phyloP scores from a whole-genome alignment of 352 stramenopile species.

The Aphanomyces astaci region DNA sequence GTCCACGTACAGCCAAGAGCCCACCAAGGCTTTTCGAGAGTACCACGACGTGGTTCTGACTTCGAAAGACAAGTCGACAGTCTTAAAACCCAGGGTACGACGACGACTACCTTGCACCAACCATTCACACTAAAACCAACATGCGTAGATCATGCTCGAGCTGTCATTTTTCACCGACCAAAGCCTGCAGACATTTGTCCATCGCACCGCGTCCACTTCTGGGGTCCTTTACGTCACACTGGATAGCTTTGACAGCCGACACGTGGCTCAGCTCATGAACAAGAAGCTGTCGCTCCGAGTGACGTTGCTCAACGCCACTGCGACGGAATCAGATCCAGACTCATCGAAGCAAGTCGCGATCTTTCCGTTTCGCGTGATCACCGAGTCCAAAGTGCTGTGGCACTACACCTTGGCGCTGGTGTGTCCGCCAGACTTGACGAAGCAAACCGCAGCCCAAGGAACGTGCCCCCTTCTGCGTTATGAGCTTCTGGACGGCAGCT shows the following conservation, averaged over 20 bases:
- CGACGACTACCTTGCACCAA: background rate
- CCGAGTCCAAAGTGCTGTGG: background rate
- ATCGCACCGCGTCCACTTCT: background rate
- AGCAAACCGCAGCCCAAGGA: constrained; percentile 17
- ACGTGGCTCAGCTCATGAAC: background rate
- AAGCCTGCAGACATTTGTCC: constrained; percentile 9
- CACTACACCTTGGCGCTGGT: background rate
- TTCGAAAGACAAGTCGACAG: background rate
- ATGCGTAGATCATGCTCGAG: constrained; percentile 8
- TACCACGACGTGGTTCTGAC: constrained; percentile 18
- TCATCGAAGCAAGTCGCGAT: background rate
- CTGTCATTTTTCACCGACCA: constrained; percentile 21
- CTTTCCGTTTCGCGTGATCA: background rate
- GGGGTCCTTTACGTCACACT: constrained; percentile 10
- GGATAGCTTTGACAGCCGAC: background rate
- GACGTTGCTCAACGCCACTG: background rate
- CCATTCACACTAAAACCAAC: background rate
- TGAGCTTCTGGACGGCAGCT: constrained; percentile 28
- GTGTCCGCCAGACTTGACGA: constrained; percentile 7
- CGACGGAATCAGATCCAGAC: background rate
- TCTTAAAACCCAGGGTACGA: background rate
- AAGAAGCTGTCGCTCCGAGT: constrained; percentile 18
- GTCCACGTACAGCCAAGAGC: constrained; percentile 11
- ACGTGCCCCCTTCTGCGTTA: constrained; percentile 34
- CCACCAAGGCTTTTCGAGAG: constrained; percentile 1